Evolutionary conservation across 2,329 filamentous ascomycete species (phyloP).

Genomic region (Trichothecium sympodiale): DNA sequence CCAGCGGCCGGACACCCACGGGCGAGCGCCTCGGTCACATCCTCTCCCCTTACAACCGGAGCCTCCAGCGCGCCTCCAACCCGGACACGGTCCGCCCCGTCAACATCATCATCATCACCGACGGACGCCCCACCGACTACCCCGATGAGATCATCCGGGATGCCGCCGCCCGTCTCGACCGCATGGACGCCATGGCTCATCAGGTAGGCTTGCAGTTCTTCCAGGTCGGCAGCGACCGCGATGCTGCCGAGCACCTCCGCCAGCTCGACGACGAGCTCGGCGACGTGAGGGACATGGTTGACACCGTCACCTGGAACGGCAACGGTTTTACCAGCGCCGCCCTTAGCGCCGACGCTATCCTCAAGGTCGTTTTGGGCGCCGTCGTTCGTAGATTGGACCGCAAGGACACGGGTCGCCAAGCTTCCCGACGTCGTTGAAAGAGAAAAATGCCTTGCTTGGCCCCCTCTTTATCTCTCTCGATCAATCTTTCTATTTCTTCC

Average conservation of each 20-base stretch:
- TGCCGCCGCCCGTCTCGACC: constrained; percentile 60
- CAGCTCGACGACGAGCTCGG: constrained; percentile 64
- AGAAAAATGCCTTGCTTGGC: neutral
- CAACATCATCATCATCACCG: constrained; percentile 89
- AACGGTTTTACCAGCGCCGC: constrained; percentile 24
- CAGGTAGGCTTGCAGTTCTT: constrained; percentile 95
- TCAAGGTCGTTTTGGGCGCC: constrained; percentile 74
- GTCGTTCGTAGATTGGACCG: constrained; percentile 44
- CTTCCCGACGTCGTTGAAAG: constrained; percentile 1
- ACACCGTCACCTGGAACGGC: constrained; percentile 68
- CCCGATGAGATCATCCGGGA: constrained; percentile 58
- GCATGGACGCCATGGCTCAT: constrained; percentile 57
- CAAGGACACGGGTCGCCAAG: constrained; percentile 7
- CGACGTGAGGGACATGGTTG: constrained; percentile 74
- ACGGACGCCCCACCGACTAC: constrained; percentile 73
- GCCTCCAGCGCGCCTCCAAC: constrained; percentile 26
- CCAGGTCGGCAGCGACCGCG: constrained; percentile 68
- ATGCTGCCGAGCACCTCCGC: constrained; percentile 53
- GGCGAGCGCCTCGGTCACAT: constrained; percentile 62
- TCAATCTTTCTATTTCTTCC: neutral
- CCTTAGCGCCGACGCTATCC: constrained; percentile 58
- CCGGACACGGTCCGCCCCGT: constrained; percentile 54
- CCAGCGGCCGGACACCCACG: constrained; percentile 61
- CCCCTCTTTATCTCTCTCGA: neutral
- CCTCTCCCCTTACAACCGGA: constrained; percentile 56